Conservation (phyloP, 2,329 filamentous ascomycete genomes). For the Dissoconium aciculare region DNA sequence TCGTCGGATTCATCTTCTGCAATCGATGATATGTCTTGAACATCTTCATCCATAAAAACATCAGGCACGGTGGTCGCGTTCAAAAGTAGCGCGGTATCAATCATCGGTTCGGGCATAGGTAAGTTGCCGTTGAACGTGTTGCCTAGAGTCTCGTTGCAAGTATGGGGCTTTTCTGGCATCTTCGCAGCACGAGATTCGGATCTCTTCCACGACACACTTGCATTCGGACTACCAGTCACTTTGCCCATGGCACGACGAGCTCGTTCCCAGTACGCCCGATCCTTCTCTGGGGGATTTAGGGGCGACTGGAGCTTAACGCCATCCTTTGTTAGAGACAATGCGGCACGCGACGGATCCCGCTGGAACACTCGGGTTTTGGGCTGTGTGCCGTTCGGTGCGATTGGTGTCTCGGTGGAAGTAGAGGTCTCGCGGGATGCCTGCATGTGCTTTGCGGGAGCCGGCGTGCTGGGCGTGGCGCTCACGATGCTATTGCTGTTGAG, state of each 20-base stretch:
- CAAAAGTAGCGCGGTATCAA: no score
- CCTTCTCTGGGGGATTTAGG: conserved; percentile 9
- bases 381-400: conserved; percentile 2
- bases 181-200: conserved; percentile 10
- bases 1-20: background rate
- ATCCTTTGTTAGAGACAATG: conserved; percentile 10
- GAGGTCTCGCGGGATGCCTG: conserved; percentile 5
- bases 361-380: conserved; percentile 12
- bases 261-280: conserved; percentile 20
- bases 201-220: conserved; percentile 13
- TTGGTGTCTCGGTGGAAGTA: conserved; percentile 1
- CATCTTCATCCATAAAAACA: conserved; percentile 2
- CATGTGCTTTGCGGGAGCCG: conserved; percentile 5
- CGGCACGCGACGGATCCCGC: conserved; percentile 12
- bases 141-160: conserved; percentile 21
- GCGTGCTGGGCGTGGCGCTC: conserved; percentile 11
- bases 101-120: background rate
- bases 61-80: no score
- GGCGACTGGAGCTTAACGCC: conserved; percentile 13
- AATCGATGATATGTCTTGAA: background rate
- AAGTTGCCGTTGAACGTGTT: conserved; percentile 23
- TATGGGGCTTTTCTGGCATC: conserved; percentile 17
- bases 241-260: conserved; percentile 15
- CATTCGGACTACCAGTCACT: conserved; percentile 20
- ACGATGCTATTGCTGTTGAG: conserved; percentile 4